Base-by-base conservation (phyloP, 306 rosid species). In the Lathyrus oleraceus region DNA sequence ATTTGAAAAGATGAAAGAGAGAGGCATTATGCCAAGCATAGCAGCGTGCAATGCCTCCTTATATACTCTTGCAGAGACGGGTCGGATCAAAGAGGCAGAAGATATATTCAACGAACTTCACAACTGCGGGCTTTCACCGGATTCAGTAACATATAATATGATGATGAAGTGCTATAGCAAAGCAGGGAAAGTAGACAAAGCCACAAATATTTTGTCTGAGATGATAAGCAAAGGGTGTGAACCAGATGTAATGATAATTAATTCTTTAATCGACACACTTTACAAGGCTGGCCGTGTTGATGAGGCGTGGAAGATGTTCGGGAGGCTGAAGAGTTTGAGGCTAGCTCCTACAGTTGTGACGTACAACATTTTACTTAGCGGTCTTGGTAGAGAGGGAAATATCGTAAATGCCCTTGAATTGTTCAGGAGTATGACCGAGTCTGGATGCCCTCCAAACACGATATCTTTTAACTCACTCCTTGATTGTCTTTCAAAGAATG, bases 111-210 rank as follows among this genome's bases (percentile, higher is more conserved):
- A 79, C 56, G 88, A 86, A 72, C 91, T 94, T 70, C 83, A 78
- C 70, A 75, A 66, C 61, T 85, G 87, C 60, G 98, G 98, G 54
- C 89, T 94, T 70, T 76, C 85, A 17, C 98, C 98, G 2, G 94
- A 94, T 81, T 84, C 92, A 17, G 87, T 87, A 65, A 87, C 98
- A 61, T 94, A 90, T 74, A 94, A 83, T 77, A 87, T 88, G 87
- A 85, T 94, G 96, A 94, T 94, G 89, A 89, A 89, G 79, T 94
- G 98, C 88, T 87, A 87, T 67, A 88, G 88, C 81, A 94, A 83
- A 84, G 88, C 78, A 61, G 98, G 97, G 56, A 77, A 83, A 78
- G 79, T 85, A 72, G 98, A 94, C 71, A 90, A 84, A 53, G 94
- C 98, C 65, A 57, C 81, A 53, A 71, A 84, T 64, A 85, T 94